Percentiles rank a stretch among this genome's conserved stretches.
These are phyloP conservation scores for Metarhizium rileyi DNA, from an alignment of 2,329 filamentous ascomycete species.

Conservation along the genomic window DNA sequence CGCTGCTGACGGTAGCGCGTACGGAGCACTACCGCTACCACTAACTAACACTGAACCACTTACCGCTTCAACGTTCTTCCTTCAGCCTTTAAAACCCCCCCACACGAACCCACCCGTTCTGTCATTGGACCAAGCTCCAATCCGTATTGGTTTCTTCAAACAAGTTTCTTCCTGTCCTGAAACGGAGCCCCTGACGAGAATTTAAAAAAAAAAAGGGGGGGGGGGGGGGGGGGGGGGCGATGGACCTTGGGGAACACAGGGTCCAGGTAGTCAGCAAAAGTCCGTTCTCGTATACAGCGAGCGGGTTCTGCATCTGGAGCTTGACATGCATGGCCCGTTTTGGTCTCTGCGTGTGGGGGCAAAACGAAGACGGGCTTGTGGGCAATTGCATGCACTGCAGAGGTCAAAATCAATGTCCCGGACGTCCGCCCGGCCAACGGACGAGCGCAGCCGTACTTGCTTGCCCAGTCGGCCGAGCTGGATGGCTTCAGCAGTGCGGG, in stretches of 20 bases:
- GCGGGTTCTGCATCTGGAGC: not conserved
- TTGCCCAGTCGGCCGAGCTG: not conserved
- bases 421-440: not conserved
- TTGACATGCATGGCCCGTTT: not conserved
- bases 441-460: not conserved
- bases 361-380: not conserved
- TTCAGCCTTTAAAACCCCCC: too few species aligned
- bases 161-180: not conserved
- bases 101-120: not conserved
- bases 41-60: too few species aligned
- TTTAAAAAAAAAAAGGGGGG: too few species aligned
- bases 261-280: not conserved
- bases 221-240: not conserved
- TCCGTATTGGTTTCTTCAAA: not conserved
- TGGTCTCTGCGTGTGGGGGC: not conserved
- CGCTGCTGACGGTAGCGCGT: too few species aligned
- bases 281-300: too few species aligned
- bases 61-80: too few species aligned
- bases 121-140: not conserved
- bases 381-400: too few species aligned
- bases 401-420: too few species aligned
- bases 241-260: not conserved
- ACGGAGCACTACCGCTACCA: too few species aligned
- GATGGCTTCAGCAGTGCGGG: not conserved
- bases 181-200: constrained; percentile 1